Evolutionary conservation across 23 red algal genomes (phyloP), one percentile per base, ranked within the genome.

Genomic region (Gracilaria domingensis): DNA sequence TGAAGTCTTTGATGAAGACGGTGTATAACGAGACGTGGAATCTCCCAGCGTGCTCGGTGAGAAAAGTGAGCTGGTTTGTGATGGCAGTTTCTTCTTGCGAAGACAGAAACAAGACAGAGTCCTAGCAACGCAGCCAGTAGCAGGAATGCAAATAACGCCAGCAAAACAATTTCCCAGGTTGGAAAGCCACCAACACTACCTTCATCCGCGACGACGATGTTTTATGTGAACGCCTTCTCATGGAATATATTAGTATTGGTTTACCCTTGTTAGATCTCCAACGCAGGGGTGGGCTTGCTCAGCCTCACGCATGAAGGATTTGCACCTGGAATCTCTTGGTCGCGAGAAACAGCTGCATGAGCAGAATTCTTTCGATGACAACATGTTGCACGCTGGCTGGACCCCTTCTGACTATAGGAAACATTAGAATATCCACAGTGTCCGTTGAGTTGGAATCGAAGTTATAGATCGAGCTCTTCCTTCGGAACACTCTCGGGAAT

Each of bases 391-490:
- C n/a, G n/a, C n/a, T n/a, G 12, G 39, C 21, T 7, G 34, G 53
- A 4, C 83, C 83, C 14, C 23, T 14, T 30, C 9, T 73, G 24
- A 87, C 83, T 4, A 66, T 87, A 3, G 83, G 83, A 23, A 55
- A 87, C 83, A 87, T 87, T 18, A 87, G 64, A 75, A 35, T 74
- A 56, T 75, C 28, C 20, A 21, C 83, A 1, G 14, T 4, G 4
- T 57, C 54, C 11, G 83, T 54, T 24, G 32, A 8, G 21, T 13
- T 44, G 32, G 42, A 34, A 25, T 87, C 83, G 20, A 87, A 35
- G 50, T 87, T 65, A 55, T 87, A 87, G 33, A 87, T 66, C 24
- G 83, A 87, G 44, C 83, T 87, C 47, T 74, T 54, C 13, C 37
- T 12, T 57, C 55, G 24, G 50, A 87, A 87, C 6, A 58, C n/a